Base-by-base conservation (phyloP, 1,139 yeast genomes). In the Saccharomycopsis hybrid region DNA sequence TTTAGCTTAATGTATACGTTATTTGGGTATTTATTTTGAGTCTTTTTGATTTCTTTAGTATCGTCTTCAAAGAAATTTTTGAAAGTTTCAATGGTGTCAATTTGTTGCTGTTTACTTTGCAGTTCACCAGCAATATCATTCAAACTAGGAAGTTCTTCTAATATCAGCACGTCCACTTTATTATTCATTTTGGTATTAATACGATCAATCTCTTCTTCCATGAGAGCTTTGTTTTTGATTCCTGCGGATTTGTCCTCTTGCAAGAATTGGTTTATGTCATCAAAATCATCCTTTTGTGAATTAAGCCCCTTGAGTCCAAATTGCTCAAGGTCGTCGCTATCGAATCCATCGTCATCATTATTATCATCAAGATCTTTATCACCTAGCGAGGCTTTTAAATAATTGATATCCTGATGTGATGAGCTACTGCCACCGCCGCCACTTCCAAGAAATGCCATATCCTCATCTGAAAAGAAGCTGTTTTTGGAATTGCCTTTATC, bases 241-340 rank as follows among this genome's bases (percentile, higher is more conserved):
- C 18, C 31, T n/a, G 43, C 25, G 5, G 47, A 9, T 13, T 9
- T 36, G 32, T 44, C 44, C 25, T 44, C 43, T 28, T 36, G 33
- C 4, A 44, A 25, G 13, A 44, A 44, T 11, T 38, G n/a, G 35
- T 44, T 38, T 5, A 44, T 37, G 27, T 44, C 43, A 9, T 37
- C 47, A 44, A 48, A 54, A 2, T 53, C 43, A 46, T 56, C 60
- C 13, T n/a, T 28, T 5, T 24, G 11, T 5, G 11, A 9, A 7
- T 24, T n/a, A n/a, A 28, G 32, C 11, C 43, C 43, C 5, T 36
- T 36, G 24, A 36, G 7, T 9, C 39, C 39, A n/a, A 36, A n/a
- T n/a, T 36, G 24, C 24, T 36, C 18, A 5, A 36, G 24, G 13
- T 9, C 39, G 24, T 36, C 39, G 24, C n/a, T 36, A 43, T 43